A percentile compares a stretch with the other conserved stretches of the same genome.
Evolutionary conservation across 257 asterid species (phyloP).

Genomic region (Henckelia pumila): DNA sequence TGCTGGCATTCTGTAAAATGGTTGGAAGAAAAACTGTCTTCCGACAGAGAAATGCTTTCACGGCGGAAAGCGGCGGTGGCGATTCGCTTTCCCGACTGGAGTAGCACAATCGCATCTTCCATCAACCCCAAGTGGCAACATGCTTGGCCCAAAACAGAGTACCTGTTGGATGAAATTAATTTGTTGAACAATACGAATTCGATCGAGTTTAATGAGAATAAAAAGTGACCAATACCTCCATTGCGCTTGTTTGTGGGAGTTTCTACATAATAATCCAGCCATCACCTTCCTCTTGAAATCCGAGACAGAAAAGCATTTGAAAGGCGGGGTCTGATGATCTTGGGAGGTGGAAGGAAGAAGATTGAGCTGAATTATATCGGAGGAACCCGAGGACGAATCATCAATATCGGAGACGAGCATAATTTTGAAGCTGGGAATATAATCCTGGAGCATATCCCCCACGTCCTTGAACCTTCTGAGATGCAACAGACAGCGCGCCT

Average conservation of each 20-base stretch:
- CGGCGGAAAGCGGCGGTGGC: slow-evolving; percentile 63
- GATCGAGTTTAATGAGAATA: no score
- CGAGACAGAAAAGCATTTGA: slow-evolving; percentile 75
- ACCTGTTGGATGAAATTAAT: slow-evolving; percentile 38
- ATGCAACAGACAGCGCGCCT: slow-evolving; percentile 70
- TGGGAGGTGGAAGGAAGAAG: no score
- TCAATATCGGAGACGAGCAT: slow-evolving; percentile 47
- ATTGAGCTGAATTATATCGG: slow-evolving; percentile 71
- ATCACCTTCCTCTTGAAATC: slow-evolving; percentile 79
- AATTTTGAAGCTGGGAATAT: slow-evolving; percentile 75
- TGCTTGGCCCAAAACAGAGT: slow-evolving; percentile 53
- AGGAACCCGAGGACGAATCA: slow-evolving; percentile 47
- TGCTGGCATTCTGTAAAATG: slow-evolving; percentile 10
- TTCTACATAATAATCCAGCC: slow-evolving; percentile 64
- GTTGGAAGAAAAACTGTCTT: slow-evolving; percentile 26
- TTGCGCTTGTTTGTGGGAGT: slow-evolving; percentile 65
- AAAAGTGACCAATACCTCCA: slow-evolving; percentile 59
- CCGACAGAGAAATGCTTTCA: slow-evolving; percentile 47
- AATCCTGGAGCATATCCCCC: slow-evolving; percentile 83
- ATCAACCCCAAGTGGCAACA: slow-evolving; percentile 58
- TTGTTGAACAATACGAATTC: no score
- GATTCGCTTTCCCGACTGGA: slow-evolving; percentile 54
- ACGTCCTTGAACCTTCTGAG: slow-evolving; percentile 87
- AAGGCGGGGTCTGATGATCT: no score
- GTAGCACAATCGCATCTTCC: slow-evolving; percentile 58